A percentile compares a stretch with the other conserved stretches of the same genome.
These are phyloP conservation scores for Pestalotiopsis sp. DNA, from an alignment of 2,329 filamentous ascomycete species.

Conservation along the genomic window DNA sequence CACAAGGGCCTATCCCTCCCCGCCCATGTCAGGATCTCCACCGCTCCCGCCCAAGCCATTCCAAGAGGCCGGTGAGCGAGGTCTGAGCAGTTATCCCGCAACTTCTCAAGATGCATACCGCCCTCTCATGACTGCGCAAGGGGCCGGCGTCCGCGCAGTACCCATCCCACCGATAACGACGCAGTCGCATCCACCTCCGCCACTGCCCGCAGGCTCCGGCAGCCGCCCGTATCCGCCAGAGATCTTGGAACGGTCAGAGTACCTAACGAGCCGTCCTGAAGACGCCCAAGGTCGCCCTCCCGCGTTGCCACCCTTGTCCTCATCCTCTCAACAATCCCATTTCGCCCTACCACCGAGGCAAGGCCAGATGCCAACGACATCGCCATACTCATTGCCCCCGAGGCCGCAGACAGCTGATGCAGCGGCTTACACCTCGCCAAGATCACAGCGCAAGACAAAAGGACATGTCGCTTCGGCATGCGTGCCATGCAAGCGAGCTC, in stretches of 20 bases:
- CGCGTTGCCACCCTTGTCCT: constrained; percentile 32
- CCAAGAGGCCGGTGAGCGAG: constrained; percentile 57
- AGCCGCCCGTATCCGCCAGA: constrained; percentile 39
- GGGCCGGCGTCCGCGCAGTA: constrained; percentile 36
- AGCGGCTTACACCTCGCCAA: constrained; percentile 54
- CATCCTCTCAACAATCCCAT: constrained; percentile 35
- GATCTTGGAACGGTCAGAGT: constrained; percentile 38
- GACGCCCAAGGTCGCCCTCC: constrained; percentile 32
- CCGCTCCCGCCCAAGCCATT: constrained; percentile 58
- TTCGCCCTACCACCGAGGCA: constrained; percentile 33
- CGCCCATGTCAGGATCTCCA: constrained; percentile 73
- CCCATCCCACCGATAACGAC: constrained; percentile 28
- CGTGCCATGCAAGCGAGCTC: constrained; percentile 81
- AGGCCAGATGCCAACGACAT: constrained; percentile 29
- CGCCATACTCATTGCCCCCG: constrained; percentile 27
- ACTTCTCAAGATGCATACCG: constrained; percentile 53
- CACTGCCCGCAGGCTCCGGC: constrained; percentile 22
- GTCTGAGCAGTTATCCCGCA: constrained; percentile 47
- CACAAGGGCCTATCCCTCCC: constrained; percentile 66
- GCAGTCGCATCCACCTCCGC: constrained; percentile 15
- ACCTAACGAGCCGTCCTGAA: constrained; percentile 39
- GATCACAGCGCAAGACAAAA: constrained; percentile 68
- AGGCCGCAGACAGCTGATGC: constrained; percentile 43
- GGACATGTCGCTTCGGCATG: constrained; percentile 84
- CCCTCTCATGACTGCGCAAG: constrained; percentile 35